Percentiles rank a stretch among this genome's conserved stretches.
phyloP scores from a whole-genome alignment of 805 yeast genomes.

The Blastobotrys muscicola region DNA sequence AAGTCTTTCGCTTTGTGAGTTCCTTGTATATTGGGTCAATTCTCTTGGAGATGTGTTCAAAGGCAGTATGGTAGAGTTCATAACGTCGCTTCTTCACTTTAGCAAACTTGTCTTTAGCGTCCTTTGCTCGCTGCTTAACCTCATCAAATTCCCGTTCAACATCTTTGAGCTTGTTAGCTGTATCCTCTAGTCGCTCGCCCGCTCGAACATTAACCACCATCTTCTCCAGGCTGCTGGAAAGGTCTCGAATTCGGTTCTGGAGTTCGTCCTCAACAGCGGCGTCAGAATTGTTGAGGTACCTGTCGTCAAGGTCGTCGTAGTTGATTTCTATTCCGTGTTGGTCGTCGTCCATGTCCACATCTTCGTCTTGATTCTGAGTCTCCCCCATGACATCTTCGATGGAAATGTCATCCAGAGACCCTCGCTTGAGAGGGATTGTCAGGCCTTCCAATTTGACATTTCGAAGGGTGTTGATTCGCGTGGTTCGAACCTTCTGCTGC shows the following conservation, averaged over 20 bases:
- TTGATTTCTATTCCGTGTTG: conserved; percentile 24
- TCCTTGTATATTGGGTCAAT: conserved; percentile 80
- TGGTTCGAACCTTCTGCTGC: conserved; percentile 38
- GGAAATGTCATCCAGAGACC: conserved; percentile 52
- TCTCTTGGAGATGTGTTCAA: conserved; percentile 59
- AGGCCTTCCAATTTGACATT: conserved; percentile 69
- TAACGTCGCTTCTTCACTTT: conserved; percentile 51
- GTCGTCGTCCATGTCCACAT: conserved; percentile 21
- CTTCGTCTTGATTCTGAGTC: conserved; percentile 15
- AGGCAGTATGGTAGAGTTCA: conserved; percentile 59
- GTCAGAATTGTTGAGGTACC: conserved; percentile 23
- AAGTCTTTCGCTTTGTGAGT: conserved; percentile 58
- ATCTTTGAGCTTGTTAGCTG: conserved; percentile 47
- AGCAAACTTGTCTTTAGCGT: conserved; percentile 45
- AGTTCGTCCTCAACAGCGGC: conserved; percentile 19
- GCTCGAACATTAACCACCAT: conserved; percentile 79
- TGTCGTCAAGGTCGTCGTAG: conserved; percentile 28
- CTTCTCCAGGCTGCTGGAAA: conserved; percentile 22
- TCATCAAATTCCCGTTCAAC: conserved; percentile 55
- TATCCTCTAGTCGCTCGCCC: conserved; percentile 60
- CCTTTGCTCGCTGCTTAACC: conserved; percentile 53
- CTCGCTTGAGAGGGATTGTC: conserved; percentile 51
- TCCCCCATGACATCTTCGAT: conserved; percentile 37
- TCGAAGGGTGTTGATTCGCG: conserved; percentile 49
- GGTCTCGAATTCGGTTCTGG: conserved; percentile 20